A percentile compares a stretch with the other conserved stretches of the same genome.
Conservation (phyloP, 2,329 filamentous ascomycete genomes). For the Pseudopithomyces maydicus region DNA sequence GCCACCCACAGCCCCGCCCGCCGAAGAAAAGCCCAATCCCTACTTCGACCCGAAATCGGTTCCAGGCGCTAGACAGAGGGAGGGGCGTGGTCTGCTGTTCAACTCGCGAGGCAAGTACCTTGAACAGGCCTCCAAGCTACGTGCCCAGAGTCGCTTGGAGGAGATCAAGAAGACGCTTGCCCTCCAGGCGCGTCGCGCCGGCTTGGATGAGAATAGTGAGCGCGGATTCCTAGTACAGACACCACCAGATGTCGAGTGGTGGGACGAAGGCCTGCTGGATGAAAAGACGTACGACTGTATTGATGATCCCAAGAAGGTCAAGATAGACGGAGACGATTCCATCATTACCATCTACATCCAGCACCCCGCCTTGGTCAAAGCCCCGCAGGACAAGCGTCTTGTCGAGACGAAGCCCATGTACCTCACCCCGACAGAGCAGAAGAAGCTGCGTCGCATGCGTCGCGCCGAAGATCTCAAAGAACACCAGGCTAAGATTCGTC, state of each 20-base stretch:
- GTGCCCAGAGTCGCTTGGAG: constrained; percentile 86
- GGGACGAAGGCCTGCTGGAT: constrained; percentile 86
- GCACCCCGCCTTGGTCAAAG: constrained; percentile 87
- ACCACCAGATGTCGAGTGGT: constrained; percentile 94
- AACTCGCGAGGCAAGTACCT: constrained; percentile 98
- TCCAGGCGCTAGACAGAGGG: constrained; percentile 61
- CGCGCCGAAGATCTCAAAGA: constrained; percentile 94
- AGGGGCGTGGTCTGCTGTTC: constrained; percentile 80
- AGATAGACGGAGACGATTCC: constrained; percentile 76
- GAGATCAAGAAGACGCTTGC: constrained; percentile 94
- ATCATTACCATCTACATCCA: constrained; percentile 92
- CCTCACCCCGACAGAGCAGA: constrained; percentile 87
- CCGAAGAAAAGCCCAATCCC: constrained; percentile 72
- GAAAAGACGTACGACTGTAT: constrained; percentile 76
- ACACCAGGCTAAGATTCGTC: constrained; percentile 90
- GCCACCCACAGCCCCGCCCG: constrained; percentile 50
- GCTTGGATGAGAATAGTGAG: constrained; percentile 91
- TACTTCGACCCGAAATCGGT: constrained; percentile 78
- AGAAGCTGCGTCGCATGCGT: constrained; percentile 85
- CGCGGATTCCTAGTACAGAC: constrained; percentile 84
- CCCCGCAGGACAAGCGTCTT: constrained; percentile 84
- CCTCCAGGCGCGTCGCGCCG: constrained; percentile 83
- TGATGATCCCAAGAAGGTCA: constrained; percentile 67
- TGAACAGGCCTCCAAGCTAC: constrained; percentile 85
- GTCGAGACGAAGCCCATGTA: constrained; percentile 87